Base-by-base conservation (phyloP, 2,329 filamentous ascomycete species). In the Ascochyta lentis region DNA sequence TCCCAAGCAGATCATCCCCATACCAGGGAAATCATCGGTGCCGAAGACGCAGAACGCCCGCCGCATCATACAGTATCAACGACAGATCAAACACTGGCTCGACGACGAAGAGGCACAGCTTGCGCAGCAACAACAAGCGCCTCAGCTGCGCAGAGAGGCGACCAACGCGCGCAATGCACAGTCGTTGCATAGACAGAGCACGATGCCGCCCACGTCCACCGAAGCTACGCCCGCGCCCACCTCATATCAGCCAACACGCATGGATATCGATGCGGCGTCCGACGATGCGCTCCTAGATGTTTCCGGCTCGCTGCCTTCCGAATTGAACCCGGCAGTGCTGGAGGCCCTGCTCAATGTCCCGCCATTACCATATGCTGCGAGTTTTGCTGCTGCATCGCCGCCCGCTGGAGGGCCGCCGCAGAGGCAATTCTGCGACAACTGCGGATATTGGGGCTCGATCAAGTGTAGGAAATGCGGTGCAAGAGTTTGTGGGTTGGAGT, bases 41-140 rank as follows among this genome's bases (percentile, higher is more conserved):
- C 70, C 72, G 0, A 84, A 86, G 72, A 91, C 89, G 6, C 81
- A 74, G 49, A 75, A 75, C 63, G 89, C 92, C 24, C 86, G 90
- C 65, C 89, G 88, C 76, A 92, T 95, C 59, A 80, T 95, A 52
- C 86, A 88, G 63, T 91, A 88, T 24, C 89, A 92, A 70, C 92
- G 94, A 78, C 92, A 89, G 3, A 94, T 94, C 74, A 86, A 86
- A 59, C 92, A 95, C 77, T 88, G 94, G 73, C 82, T 94, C 42
- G 89, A 91, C 64, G 91, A 95, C 73, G 91, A 89, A 73, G 83
- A 90, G 64, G 90, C 90, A 2, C 12, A 79, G 86, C 59, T 70
- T n/a, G 90, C 90, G 7, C 8, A 78, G 86, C 66, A 66, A 7
- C 67, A 64, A 33, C 69, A 64, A 51, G 62, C 51, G 23, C 67